A percentile compares a stretch with the other conserved stretches of the same genome.
Evolutionary conservation across 208 protist species (phyloP).

Genomic region (Acanthamoeba lenticulata): DNA sequence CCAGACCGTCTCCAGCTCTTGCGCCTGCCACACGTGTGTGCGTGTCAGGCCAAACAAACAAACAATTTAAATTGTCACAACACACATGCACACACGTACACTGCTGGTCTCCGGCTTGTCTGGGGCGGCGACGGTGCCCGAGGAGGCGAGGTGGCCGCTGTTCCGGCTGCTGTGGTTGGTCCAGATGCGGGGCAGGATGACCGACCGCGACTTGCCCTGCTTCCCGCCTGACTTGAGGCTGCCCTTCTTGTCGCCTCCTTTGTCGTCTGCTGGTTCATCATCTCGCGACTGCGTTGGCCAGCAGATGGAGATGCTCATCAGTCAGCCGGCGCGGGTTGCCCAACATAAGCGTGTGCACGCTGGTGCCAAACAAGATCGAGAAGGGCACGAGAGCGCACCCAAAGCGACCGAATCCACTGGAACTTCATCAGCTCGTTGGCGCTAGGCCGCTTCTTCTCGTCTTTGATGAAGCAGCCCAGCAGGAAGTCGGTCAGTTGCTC

Average conservation of each 20-base stretch:
- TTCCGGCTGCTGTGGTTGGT: too few relatives aligned
- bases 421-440: constrained; percentile 86
- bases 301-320: neutral
- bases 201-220: neutral
- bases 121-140: too few relatives aligned
- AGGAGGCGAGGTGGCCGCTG: too few relatives aligned
- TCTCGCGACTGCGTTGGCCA: neutral
- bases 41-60: neutral
- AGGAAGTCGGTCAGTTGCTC: constrained; percentile 85
- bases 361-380: neutral
- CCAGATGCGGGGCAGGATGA: constrained; percentile 11
- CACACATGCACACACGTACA: too few relatives aligned
- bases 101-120: too few relatives aligned
- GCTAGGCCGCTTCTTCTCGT: constrained; percentile 79
- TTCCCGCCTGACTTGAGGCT: neutral
- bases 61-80: neutral
- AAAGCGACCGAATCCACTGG: constrained; percentile 69
- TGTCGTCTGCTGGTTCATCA: neutral
- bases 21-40: neutral
- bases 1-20: constrained; percentile 32
- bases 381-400: neutral
- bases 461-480: constrained; percentile 86
- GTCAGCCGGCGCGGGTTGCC: neutral
- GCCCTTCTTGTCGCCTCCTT: neutral
- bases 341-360: neutral